phyloP scores from a whole-genome alignment of 2,329 filamentous ascomycete genomes.

The Xylaria sp. region DNA sequence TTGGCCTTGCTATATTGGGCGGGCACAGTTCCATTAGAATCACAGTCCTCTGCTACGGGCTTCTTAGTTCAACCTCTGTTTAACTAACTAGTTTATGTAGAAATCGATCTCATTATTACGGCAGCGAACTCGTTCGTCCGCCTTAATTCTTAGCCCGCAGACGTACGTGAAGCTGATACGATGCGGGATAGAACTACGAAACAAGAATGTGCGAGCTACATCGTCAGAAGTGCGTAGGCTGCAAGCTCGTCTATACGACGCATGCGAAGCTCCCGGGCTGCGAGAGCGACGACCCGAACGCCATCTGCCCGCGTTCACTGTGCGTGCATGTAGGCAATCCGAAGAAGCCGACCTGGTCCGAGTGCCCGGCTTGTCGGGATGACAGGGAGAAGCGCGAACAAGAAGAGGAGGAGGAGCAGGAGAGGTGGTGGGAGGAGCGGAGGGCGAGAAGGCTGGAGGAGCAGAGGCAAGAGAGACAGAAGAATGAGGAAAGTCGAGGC shows the following conservation, averaged over 20 bases:
- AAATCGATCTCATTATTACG: background rate
- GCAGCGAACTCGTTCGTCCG: background rate
- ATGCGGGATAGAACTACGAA: background rate
- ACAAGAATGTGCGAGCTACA: conserved; percentile 53
- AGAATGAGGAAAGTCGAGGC: background rate
- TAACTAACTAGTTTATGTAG: background rate
- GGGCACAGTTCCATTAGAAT: background rate
- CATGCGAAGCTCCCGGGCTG: conserved; percentile 53
- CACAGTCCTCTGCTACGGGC: background rate
- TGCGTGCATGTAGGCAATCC: conserved; percentile 53
- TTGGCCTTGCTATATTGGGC: background rate
- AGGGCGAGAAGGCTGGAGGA: background rate
- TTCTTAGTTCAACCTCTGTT: background rate
- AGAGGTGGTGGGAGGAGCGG: conserved; percentile 1
- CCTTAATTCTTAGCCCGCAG: background rate
- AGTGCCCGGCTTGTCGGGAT: conserved; percentile 49
- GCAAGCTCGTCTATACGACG: conserved; percentile 49
- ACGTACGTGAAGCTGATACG: background rate
- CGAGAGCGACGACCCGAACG: conserved; percentile 48
- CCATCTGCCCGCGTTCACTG: conserved; percentile 49
- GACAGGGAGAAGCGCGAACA: conserved; percentile 47
- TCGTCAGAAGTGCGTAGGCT: conserved; percentile 48
- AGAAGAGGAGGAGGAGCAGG: conserved; percentile 33
- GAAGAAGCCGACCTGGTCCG: conserved; percentile 47
- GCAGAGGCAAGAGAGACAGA: background rate